Evolutionary conservation across 257 asterid species (phyloP), one percentile per base, ranked within the genome.

Genomic region (Penstemon newberryi): DNA sequence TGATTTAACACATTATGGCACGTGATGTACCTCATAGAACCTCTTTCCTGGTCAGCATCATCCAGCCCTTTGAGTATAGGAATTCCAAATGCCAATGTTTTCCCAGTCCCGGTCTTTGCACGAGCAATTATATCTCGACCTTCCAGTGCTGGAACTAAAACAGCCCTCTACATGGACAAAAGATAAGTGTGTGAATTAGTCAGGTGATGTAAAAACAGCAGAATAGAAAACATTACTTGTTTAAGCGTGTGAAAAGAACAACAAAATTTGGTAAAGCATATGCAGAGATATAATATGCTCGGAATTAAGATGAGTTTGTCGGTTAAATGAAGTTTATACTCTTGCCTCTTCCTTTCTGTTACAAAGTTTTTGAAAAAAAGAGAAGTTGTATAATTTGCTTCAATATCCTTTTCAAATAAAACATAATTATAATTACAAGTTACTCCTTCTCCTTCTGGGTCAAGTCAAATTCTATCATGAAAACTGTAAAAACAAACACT

Each of bases 101-200:
- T 94, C 62, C 99, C 99, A 2, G 99, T 94, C 70, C 97, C 99
- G 38, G 99, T 94, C 83, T 94, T 94, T 43, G 99, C 99, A 52
- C 99, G 95, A 73, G 85, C 99, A 73, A 94, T 94, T 75, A 94
- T 83, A 81, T 94, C 97, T 25, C 90, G 86, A 33, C 99, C 96
- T 78, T 89, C 92, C 81, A 94, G 5, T 54, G 97, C 96, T 37
- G 99, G 99, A 57, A 82, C 78, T 40, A 94, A 75, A 8, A 94
- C 99, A 79, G 96, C 88, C 73, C 97, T 94, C 97, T 94, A 56
- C 76, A 73, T 25, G 56, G 60, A 43, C 66, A 76, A 66, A 51
- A 70, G 37, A 15, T 36, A 71, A 65, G 69, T 56, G 4, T 4
- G 51, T 46, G 11, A 66, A 6, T 53, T 4, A 2, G 7, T 54